Evolutionary conservation across 1,284 basidiomycete species (phyloP).

Genomic region (Cryptococcus jaspeensis): DNA sequence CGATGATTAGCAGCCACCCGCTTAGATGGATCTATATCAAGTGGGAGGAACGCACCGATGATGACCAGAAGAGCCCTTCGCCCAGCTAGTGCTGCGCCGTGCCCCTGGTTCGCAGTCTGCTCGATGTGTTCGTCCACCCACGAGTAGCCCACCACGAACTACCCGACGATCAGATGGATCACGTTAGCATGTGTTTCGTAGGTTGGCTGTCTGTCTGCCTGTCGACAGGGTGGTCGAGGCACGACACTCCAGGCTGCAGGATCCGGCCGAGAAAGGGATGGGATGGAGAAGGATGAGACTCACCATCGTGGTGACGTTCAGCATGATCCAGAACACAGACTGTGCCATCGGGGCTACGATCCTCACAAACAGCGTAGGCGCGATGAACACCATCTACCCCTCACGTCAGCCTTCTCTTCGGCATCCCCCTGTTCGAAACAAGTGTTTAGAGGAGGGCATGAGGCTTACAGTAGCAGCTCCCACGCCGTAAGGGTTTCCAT

Average conservation of each 20-base stretch:
- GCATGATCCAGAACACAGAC: slow-evolving; percentile 48
- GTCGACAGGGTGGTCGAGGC: neutral
- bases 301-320: slow-evolving; percentile 41
- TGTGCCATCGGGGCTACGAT: slow-evolving; percentile 56
- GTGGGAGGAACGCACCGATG: slow-evolving; percentile 31
- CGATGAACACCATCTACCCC: slow-evolving; percentile 53
- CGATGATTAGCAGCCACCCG: neutral
- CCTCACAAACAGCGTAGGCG: slow-evolving; percentile 60
- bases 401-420: neutral
- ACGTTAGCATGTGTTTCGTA: neutral
- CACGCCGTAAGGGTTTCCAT: slow-evolving; percentile 62
- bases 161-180: neutral
- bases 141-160: slow-evolving; percentile 59
- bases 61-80: slow-evolving; percentile 53
- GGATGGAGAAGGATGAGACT: neutral
- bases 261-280: too few species aligned
- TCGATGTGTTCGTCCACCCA: slow-evolving; percentile 62
- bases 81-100: slow-evolving; percentile 61
- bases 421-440: too few species aligned
- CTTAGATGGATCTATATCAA: neutral
- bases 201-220: neutral
- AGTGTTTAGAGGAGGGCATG: too few species aligned
- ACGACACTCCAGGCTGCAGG: neutral
- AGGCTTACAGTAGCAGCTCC: slow-evolving; percentile 58
- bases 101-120: slow-evolving; percentile 56